phyloP scores from a whole-genome alignment of 1,284 basidiomycete species.

The Ganoderma sinense region DNA sequence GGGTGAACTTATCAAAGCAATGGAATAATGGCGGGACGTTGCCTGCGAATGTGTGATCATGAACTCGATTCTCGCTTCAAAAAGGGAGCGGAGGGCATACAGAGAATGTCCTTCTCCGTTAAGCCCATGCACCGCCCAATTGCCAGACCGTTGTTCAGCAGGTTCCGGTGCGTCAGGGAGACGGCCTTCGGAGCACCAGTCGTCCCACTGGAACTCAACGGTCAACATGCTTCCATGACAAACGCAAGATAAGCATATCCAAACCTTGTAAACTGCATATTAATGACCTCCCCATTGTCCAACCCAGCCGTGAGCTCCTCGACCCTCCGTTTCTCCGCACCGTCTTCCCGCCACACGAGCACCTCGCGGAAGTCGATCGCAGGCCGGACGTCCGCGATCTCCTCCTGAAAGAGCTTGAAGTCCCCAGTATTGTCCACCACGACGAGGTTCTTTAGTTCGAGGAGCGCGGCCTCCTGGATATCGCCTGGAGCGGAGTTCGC shows the following conservation, averaged over 20 bases:
- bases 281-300: conserved; percentile 75
- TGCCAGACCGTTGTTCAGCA: conserved; percentile 80
- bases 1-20: conserved; percentile 80
- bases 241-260: conserved; percentile 8
- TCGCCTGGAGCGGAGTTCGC: conserved; percentile 55
- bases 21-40: conserved; percentile 86
- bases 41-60: conserved; percentile 48
- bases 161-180: conserved; percentile 77
- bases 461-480: conserved; percentile 68
- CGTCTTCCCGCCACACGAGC: conserved; percentile 65
- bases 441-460: conserved; percentile 70
- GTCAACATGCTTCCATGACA: not conserved
- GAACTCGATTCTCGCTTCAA: not conserved
- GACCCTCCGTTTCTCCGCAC: conserved; percentile 49
- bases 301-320: conserved; percentile 49
- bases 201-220: conserved; percentile 62
- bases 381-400: conserved; percentile 54
- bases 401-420: conserved; percentile 46
- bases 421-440: conserved; percentile 68
- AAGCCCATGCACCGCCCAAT: conserved; percentile 78
- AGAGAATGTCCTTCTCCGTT: conserved; percentile 68
- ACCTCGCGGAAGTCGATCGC: conserved; percentile 74
- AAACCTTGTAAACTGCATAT: conserved; percentile 85
- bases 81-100: conserved; percentile 47
- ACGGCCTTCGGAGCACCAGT: conserved; percentile 84